A percentile compares a stretch with the other conserved stretches of the same genome.
Evolutionary conservation across 148 eudicot species (phyloP).

Genomic region (Spergularia bocconei): DNA sequence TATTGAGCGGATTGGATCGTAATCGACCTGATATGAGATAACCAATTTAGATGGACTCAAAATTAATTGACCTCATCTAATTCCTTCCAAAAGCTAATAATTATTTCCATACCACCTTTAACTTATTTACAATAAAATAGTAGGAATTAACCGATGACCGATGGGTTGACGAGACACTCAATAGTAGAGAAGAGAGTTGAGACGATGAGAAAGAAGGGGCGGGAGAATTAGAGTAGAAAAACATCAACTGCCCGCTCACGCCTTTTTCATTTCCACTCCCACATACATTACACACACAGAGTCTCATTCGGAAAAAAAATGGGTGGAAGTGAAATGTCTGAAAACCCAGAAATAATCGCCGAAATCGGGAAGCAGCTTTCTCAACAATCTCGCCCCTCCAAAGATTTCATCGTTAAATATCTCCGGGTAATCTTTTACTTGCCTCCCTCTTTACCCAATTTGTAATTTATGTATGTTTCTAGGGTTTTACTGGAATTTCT

Average conservation of each 20-base stretch:
- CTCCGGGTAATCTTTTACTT: conserved; percentile 42
- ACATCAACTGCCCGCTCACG: not conserved
- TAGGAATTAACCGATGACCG: too few relatives aligned
- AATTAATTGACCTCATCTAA: too few relatives aligned
- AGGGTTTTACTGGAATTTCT: not conserved
- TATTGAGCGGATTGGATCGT: too few relatives aligned
- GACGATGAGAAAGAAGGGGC: not conserved
- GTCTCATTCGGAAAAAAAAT: too few relatives aligned
- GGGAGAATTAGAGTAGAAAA: not conserved
- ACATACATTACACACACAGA: too few relatives aligned
- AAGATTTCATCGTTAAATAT: conserved; percentile 57
- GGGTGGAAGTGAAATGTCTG: conserved; percentile 21
- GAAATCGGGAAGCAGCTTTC: conserved; percentile 64
- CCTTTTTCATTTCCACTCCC: not conserved
- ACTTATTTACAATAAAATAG: too few relatives aligned
- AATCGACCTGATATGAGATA: too few relatives aligned
- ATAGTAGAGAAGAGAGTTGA: too few relatives aligned
- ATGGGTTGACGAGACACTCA: too few relatives aligned
- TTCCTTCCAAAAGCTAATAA: too few relatives aligned
- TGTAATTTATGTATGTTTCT: not conserved
- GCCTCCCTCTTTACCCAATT: not conserved
- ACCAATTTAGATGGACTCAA: too few relatives aligned
- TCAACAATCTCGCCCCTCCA: conserved; percentile 52
- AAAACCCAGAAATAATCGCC: conserved; percentile 34
- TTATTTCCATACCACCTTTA: too few relatives aligned